Evolutionary conservation across 208 protist species (phyloP).

Genomic region (Trypanosoma brucei): DNA sequence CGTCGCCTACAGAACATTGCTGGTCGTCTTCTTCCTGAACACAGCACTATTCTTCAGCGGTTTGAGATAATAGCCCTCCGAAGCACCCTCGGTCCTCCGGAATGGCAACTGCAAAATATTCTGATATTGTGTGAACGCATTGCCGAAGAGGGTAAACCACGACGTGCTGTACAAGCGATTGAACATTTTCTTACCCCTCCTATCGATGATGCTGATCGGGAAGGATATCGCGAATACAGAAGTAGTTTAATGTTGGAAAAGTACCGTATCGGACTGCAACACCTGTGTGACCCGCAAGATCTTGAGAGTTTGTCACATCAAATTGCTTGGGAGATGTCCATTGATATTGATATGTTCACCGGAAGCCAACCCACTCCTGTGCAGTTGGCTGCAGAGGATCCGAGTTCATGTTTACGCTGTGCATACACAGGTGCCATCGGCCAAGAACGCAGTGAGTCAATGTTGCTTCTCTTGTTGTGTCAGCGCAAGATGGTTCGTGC

Average conservation of each 20-base stretch:
- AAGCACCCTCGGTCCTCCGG: constrained; percentile 56
- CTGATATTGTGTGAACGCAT: constrained; percentile 65
- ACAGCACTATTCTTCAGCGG: constrained; percentile 59
- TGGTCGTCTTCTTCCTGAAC: constrained; percentile 44
- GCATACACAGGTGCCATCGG: constrained; percentile 8
- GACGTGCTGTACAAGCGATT: constrained; percentile 50
- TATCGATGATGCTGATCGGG: constrained; percentile 15
- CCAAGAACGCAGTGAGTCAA: constrained; percentile 51
- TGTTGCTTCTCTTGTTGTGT: constrained; percentile 64
- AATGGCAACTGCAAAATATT: constrained; percentile 79
- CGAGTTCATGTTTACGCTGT: neutral
- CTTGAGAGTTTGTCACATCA: constrained; percentile 39
- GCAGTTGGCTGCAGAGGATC: neutral
- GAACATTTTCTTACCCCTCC: constrained; percentile 44
- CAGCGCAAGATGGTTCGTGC: constrained; percentile 27
- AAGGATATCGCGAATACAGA: constrained; percentile 30
- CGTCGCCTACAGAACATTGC: constrained; percentile 73
- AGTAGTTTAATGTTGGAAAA: constrained; percentile 55
- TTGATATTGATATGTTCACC: neutral
- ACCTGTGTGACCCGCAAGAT: constrained; percentile 27
- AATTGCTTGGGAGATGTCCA: constrained; percentile 8
- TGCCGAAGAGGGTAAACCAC: constrained; percentile 57
- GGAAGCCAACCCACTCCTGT: neutral
- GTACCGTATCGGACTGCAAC: constrained; percentile 60
- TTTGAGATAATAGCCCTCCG: constrained; percentile 69